phyloP scores from a whole-genome alignment of 2,329 filamentous ascomycete species.

The Alternaria gaisen region DNA sequence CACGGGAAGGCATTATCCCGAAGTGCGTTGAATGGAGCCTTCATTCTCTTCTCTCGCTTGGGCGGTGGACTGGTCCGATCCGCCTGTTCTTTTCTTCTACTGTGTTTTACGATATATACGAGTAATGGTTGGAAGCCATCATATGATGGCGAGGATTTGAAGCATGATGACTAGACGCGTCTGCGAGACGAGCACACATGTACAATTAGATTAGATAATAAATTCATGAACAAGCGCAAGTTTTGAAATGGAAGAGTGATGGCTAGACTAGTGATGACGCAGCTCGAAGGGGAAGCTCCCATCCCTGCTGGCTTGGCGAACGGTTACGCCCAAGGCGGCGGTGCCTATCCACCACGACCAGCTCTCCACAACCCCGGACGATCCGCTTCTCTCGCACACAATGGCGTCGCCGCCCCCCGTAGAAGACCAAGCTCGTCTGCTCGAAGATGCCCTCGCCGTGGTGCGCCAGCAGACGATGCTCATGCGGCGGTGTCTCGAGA shows the following conservation, averaged over 20 bases:
- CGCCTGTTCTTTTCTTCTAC: constrained; percentile 12
- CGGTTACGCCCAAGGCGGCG: constrained; percentile 32
- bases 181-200: constrained; percentile 1
- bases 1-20: background rate
- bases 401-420: constrained; percentile 60
- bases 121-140: constrained; percentile 15
- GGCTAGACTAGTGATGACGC: constrained; percentile 34
- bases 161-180: constrained; percentile 6
- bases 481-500: constrained; percentile 98
- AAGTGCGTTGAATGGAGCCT: background rate
- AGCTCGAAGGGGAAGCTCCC: constrained; percentile 32
- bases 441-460: constrained; percentile 95
- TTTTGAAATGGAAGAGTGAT: background rate
- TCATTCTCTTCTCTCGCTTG: background rate
- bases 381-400: constrained; percentile 33
- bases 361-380: constrained; percentile 43
- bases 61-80: constrained; percentile 12
- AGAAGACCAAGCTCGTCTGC: constrained; percentile 78
- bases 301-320: constrained; percentile 42
- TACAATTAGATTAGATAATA: constrained; percentile 12
- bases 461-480: constrained; percentile 96
- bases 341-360: constrained; percentile 30
- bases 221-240: constrained; percentile 2
- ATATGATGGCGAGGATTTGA: constrained; percentile 8
- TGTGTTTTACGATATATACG: constrained; percentile 13